A percentile compares a stretch with the other conserved stretches of the same genome.
Evolutionary conservation across 768 basidiomycete genomes (phyloP).

Genomic region (Strobilomyces confusus): DNA sequence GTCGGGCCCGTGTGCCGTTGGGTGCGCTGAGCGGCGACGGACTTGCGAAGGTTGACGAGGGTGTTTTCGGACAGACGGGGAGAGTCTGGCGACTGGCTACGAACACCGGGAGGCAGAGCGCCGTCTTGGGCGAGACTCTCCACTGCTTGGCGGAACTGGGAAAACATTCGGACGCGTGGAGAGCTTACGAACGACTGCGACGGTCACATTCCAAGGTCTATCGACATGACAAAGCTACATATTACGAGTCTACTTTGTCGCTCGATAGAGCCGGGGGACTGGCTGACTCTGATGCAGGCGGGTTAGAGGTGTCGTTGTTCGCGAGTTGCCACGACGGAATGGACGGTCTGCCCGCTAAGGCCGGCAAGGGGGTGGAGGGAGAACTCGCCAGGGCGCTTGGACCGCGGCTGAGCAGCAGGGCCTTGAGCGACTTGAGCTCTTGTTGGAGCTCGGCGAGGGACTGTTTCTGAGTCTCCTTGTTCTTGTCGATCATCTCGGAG

Average conservation of each 20-base stretch:
- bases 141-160: constrained; percentile 67
- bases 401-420: constrained; percentile 75
- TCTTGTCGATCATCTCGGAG: constrained; percentile 88
- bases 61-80: constrained; percentile 56
- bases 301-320: constrained; percentile 27
- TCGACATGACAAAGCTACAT: background rate
- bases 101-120: constrained; percentile 24
- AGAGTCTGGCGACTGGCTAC: constrained; percentile 37
- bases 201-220: background rate
- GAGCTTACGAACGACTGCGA: background rate
- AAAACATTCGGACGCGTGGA: constrained; percentile 54
- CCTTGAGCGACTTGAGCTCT: constrained; percentile 92
- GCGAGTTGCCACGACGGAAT: constrained; percentile 94
- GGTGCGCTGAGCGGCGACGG: constrained; percentile 52
- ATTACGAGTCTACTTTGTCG: constrained; percentile 42
- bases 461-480: constrained; percentile 78
- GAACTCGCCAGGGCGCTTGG: constrained; percentile 43
- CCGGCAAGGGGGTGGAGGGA: constrained; percentile 47
- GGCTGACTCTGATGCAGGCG: constrained; percentile 16
- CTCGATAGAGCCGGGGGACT: constrained; percentile 24
- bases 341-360: constrained; percentile 55
- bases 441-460: constrained; percentile 86
- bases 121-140: constrained; percentile 55
- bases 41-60: constrained; percentile 58
- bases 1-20: constrained; percentile 10